Evolutionary conservation across 306 rosid genomes (phyloP), one percentile per base, ranked within the genome.

Genomic region (Abrus pulchellus): DNA sequence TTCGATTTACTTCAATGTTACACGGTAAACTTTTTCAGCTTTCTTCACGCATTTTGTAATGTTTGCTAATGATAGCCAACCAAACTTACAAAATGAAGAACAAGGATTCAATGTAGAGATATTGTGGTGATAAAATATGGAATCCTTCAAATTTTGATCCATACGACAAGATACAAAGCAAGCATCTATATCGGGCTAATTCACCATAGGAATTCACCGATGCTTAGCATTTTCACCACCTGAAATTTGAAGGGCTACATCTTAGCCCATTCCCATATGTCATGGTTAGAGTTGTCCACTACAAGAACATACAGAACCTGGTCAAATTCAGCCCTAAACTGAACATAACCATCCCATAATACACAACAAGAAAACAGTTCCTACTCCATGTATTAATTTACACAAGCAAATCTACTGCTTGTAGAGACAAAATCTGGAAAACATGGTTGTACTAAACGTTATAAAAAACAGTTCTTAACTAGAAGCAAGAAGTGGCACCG

Each of bases 241-340:
- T 49, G 80, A 83, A 79, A 74, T 49, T 59, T 49, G 74, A 68
- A 76, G 47, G 57, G 84, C 76, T 72, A 11, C 70, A 77, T 68
- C 64, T 67, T 65, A 76, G 80, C 79, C 63, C 82, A 70, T 73
- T 56, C 63, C 78, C 87, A 72, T 81, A 78, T 77, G 75, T 50
- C 80, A 69, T 82, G 85, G 84, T 68, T 80, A 83, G 86, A 83
- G 55, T 64, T 85, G 70, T 59, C 72, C 38, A 14, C 53, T 60
- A 72, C 80, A 27, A 14, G 38, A 77, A 68, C 57, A 77, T 75
- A 73, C 80, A 84, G 70, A 77, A 60, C 79, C 62, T 78, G 76
- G 70, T 77, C 44, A 78, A 68, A 83, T 89, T 92, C 97, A 93
- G 97, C 97, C 84, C 89, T 72, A 82, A 86, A 83, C 96, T 93